These are phyloP conservation scores for Hibiscus tridactylites DNA, from an alignment of 345 rosid species.

Conservation along the genomic window DNA sequence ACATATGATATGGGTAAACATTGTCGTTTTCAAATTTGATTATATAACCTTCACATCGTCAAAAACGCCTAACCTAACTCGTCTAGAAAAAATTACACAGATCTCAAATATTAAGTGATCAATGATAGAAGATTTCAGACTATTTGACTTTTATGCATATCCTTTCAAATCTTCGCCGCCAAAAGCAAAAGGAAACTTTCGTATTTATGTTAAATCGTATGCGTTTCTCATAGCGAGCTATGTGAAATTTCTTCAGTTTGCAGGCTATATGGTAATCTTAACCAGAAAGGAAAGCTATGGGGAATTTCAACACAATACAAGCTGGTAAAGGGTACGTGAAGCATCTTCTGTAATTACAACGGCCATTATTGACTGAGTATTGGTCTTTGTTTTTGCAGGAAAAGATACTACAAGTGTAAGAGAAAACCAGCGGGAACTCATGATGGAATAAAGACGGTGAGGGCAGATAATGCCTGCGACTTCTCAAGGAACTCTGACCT, in stretches of 20 bases:
- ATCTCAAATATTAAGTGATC: neutral
- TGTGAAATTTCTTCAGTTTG: neutral
- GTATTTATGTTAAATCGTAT: neutral
- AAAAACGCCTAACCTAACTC: conserved; percentile 3
- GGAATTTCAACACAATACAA: conserved; percentile 19
- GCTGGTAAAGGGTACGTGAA: conserved; percentile 15
- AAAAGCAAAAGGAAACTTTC: neutral
- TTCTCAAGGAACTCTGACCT: conserved; percentile 44
- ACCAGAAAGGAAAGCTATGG: conserved; percentile 18
- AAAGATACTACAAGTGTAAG: conserved; percentile 9
- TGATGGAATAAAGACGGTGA: conserved; percentile 48
- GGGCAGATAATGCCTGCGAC: conserved; percentile 28
- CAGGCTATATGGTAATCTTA: neutral
- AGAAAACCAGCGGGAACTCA: conserved; percentile 11
- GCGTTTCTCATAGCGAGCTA: neutral
- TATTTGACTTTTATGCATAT: neutral
- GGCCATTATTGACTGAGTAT: neutral
- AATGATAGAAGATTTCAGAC: neutral
- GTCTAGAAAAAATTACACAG: neutral
- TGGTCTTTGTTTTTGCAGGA: neutral
- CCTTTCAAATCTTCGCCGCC: neutral
- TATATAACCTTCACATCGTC: neutral
- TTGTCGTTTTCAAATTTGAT: neutral
- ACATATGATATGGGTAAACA: neutral
- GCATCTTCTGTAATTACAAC: neutral